A percentile compares a stretch with the other conserved stretches of the same genome.
Evolutionary conservation across 2,329 filamentous ascomycete species (phyloP).

Genomic region (Pyrenophora seminiperda): DNA sequence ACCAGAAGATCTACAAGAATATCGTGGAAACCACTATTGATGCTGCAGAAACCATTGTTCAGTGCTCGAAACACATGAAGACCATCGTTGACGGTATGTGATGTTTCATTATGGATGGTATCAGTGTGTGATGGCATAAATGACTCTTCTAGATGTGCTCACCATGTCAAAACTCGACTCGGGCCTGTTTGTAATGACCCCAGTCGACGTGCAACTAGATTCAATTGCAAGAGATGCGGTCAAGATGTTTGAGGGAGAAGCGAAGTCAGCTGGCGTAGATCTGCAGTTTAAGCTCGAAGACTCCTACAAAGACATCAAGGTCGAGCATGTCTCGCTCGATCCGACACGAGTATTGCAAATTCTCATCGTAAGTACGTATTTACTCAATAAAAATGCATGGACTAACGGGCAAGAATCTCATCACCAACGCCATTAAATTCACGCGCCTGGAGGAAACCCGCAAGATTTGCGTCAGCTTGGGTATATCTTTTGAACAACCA

Average conservation of each 20-base stretch:
- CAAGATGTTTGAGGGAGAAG: conserved; percentile 48
- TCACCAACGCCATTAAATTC: conserved; percentile 55
- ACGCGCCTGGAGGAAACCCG: conserved; percentile 46
- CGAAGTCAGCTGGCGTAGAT: conserved; percentile 35
- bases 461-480: conserved; percentile 46
- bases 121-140: background rate
- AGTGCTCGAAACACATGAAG: conserved; percentile 54
- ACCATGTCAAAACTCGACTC: conserved; percentile 51
- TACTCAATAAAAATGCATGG: background rate
- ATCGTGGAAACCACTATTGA: conserved; percentile 35
- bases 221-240: conserved; percentile 42
- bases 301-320: conserved; percentile 40
- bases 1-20: conserved; percentile 17
- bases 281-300: conserved; percentile 42
- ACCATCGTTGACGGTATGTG: conserved; percentile 50
- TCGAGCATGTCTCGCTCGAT: conserved; percentile 50
- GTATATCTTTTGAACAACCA: conserved; percentile 39
- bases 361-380: conserved; percentile 16
- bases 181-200: conserved; percentile 49
- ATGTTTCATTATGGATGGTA: background rate
- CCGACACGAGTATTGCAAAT: conserved; percentile 51
- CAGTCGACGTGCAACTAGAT: conserved; percentile 46
- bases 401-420: conserved; percentile 38
- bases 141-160: conserved; percentile 3
- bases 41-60: conserved; percentile 51